These are phyloP conservation scores for Neurospora sp. DNA, from an alignment of 495 filamentous ascomycete species.

Conservation along the genomic window DNA sequence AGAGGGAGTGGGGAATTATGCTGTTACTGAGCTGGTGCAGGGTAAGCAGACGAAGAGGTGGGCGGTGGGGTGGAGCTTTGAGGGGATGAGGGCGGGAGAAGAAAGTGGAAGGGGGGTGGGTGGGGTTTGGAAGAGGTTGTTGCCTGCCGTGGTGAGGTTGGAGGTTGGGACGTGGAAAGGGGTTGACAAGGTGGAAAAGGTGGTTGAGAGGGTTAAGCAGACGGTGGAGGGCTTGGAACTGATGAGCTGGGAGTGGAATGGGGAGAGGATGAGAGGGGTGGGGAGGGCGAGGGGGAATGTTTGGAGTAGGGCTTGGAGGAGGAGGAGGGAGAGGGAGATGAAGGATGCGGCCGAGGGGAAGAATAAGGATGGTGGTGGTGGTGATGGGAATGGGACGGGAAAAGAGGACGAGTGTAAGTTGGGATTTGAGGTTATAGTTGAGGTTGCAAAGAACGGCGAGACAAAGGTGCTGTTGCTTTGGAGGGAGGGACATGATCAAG, in stretches of 20 bases:
- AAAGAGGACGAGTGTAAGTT: slow-evolving; percentile 8
- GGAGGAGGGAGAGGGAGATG: slow-evolving; percentile 19
- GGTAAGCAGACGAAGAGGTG: slow-evolving; percentile 74
- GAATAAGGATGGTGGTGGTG: background rate
- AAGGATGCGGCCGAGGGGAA: background rate
- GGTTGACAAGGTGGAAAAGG: slow-evolving; percentile 3
- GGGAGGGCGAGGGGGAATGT: slow-evolving; percentile 34
- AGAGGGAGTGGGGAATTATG: slow-evolving; percentile 62
- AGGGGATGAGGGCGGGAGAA: slow-evolving; percentile 40
- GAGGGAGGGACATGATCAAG: slow-evolving; percentile 63
- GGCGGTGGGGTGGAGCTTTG: slow-evolving; percentile 84
- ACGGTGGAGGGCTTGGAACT: slow-evolving; percentile 45
- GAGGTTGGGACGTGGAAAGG: slow-evolving; percentile 1
- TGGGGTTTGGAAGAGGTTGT: slow-evolving; percentile 44
- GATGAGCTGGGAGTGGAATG: slow-evolving; percentile 37
- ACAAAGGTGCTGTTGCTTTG: slow-evolving; percentile 50
- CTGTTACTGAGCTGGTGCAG: slow-evolving; percentile 70
- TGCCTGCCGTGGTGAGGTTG: slow-evolving; percentile 45
- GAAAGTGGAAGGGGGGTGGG: background rate
- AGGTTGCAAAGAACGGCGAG: slow-evolving; percentile 3
- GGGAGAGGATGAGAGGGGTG: slow-evolving; percentile 17
- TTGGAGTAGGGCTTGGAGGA: slow-evolving; percentile 41
- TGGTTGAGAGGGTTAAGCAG: slow-evolving; percentile 10
- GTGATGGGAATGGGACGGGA: background rate
- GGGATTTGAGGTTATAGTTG: slow-evolving; percentile 18